Base-by-base conservation (phyloP, 169 alveolate genomes). In the Eimeria sp. region DNA sequence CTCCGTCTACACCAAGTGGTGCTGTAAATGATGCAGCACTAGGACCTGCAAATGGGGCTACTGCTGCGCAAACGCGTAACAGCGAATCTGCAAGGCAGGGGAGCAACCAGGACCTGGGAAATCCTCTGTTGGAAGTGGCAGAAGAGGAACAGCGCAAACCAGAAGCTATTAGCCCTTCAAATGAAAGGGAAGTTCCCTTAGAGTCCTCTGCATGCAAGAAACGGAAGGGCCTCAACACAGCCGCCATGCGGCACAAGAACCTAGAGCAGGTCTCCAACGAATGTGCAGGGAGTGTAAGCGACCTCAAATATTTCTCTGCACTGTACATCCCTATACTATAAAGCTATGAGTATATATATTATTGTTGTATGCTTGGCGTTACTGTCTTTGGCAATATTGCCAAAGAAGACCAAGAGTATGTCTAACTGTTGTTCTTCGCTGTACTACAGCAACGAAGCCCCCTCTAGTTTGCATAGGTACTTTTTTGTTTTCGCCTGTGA, bases 241-340 rank as follows among this genome's bases (percentile, higher is more conserved):
- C 92, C 16, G 92, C 92, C 34, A 61, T 86, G 92, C 58, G 92
- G 30, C 92, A 86, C n/a, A 86, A 86, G 43, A 86, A 86, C 67
- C 40, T 86, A 40, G 92, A 86, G 22, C 76, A 86, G 18, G 58
- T 61, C 9, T 34, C 80, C 40, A 58, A 16, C 34, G 92, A 86
- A 49, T 86, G 61, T 61, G 78, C 61, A 14, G 61, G 45, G 25
- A 86, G 67, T 34, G 92, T 86, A 40, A 11, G 92, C 40, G 16
- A 3, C n/a, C 18, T 10, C 51, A 27, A 3, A 22, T 67, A 27
- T 67, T 2, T n/a, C 25, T 67, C 40, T 67, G 25, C 78, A 14
- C 43, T n/a, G 25, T 6, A 2, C 78, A 67, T 67, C 40, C 0
- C 40, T 34, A 34, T 34, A 34, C 40, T 34, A 34, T 34, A 34